Conservation (phyloP, 2,329 filamentous ascomycete genomes). For the Tolypocladium amazonense region DNA sequence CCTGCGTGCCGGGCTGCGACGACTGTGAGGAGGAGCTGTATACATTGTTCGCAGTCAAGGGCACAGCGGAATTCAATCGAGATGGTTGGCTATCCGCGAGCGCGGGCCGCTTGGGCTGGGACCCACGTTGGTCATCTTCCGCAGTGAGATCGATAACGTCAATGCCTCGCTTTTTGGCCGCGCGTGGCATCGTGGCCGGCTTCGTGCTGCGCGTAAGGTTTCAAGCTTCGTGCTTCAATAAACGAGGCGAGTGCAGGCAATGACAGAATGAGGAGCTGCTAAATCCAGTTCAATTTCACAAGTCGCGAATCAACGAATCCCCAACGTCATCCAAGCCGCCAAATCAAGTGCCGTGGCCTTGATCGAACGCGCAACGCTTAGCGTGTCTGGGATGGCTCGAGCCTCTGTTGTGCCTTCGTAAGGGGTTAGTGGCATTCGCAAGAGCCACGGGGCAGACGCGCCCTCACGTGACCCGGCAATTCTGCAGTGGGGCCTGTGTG, state of each 20-base stretch:
- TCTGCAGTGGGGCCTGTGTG: neutral
- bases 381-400: neutral
- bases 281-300: neutral
- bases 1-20: conserved; percentile 9
- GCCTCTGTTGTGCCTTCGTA: neutral
- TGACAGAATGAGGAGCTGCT: neutral
- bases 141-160: conserved; percentile 31
- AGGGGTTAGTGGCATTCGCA: neutral
- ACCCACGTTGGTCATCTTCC: conserved; percentile 16
- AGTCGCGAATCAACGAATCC: neutral
- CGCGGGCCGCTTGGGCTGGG: conserved; percentile 15
- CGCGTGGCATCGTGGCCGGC: conserved; percentile 4
- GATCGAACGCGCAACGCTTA: neutral
- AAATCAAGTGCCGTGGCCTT: neutral
- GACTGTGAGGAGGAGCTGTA: conserved; percentile 3
- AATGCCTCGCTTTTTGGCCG: conserved; percentile 22
- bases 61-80: neutral
- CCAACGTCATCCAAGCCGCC: too few relatives aligned
- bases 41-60: neutral
- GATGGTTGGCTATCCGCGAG: conserved; percentile 4
- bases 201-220: neutral
- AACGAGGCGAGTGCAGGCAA: neutral
- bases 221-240: neutral
- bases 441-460: neutral
- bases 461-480: neutral